phyloP scores from a whole-genome alignment of 75 land plant genomes.

The Selaginella moellendorffii region DNA sequence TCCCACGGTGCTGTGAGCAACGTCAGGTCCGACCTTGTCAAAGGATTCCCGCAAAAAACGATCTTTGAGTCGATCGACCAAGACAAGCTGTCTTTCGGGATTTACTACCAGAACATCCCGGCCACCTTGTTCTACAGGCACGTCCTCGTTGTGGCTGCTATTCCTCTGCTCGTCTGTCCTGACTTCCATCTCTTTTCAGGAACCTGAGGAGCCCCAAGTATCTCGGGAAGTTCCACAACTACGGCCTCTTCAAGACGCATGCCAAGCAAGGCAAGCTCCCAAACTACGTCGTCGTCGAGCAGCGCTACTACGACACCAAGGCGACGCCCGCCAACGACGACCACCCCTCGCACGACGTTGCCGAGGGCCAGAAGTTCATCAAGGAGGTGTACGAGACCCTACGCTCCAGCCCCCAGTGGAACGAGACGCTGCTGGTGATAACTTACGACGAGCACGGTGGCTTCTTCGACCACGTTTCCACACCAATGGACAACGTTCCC shows the following conservation, averaged over 20 bases:
- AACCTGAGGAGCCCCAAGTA: constrained; percentile 56
- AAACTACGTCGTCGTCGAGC: constrained; percentile 74
- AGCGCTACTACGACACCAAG: constrained; percentile 52
- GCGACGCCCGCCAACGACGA: constrained; percentile 70
- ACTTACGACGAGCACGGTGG: constrained; percentile 99
- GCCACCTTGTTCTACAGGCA: constrained; percentile 48
- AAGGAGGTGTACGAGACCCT: constrained; percentile 88
- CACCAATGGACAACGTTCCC: constrained; percentile 61
- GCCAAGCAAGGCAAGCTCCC: constrained; percentile 56
- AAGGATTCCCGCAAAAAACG: constrained; percentile 27
- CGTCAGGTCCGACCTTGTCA: not conserved
- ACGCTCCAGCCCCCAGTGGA: constrained; percentile 76
- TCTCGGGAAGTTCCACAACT: constrained; percentile 42
- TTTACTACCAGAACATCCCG: constrained; percentile 90
- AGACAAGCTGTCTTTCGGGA: constrained; percentile 51
- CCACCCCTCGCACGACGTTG: constrained; percentile 88
- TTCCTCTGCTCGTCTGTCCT: no score
- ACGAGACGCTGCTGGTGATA: constrained; percentile 59
- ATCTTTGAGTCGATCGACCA: constrained; percentile 75
- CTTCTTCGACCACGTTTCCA: constrained; percentile 84
- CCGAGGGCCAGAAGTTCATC: constrained; percentile 57
- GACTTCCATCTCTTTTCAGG: no score
- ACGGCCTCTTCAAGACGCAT: constrained; percentile 44
- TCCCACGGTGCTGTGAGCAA: constrained; percentile 18
- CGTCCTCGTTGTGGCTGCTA: no score